phyloP scores from a whole-genome alignment of 2,329 filamentous ascomycete species.

The Hypoxylon sp. region DNA sequence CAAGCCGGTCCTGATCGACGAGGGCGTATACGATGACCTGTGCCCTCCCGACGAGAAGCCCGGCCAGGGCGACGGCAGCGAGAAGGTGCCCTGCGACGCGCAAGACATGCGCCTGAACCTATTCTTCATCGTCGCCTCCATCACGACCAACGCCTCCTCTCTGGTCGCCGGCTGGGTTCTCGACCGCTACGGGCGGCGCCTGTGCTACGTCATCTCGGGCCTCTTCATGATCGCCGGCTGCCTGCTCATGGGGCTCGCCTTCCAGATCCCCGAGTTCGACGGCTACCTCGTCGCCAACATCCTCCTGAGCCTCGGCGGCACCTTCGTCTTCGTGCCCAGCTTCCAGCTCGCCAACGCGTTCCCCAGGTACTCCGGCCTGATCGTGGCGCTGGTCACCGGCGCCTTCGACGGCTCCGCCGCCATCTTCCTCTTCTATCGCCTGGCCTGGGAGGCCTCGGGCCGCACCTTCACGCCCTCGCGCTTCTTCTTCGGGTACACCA shows the following conservation, averaged over 20 bases:
- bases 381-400: constrained; percentile 71
- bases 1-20: constrained; percentile 70
- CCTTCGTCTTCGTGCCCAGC: constrained; percentile 73
- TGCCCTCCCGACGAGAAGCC: constrained; percentile 62
- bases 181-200: constrained; percentile 74
- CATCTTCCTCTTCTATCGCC: constrained; percentile 69
- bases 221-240: constrained; percentile 69
- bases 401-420: constrained; percentile 75
- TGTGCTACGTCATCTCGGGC: constrained; percentile 72
- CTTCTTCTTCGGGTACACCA: constrained; percentile 58
- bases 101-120: constrained; percentile 69
- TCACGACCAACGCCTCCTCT: constrained; percentile 75
- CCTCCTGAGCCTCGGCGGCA: constrained; percentile 71
- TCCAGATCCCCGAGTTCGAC: constrained; percentile 67
- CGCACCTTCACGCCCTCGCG: constrained; percentile 52
- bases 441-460: constrained; percentile 63
- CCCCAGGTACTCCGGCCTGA: constrained; percentile 68
- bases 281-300: constrained; percentile 70
- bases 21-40: constrained; percentile 67
- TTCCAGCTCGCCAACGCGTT: constrained; percentile 76
- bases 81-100: constrained; percentile 63
- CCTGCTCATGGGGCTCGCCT: constrained; percentile 70
- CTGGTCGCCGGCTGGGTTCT: constrained; percentile 75
- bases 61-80: constrained; percentile 46
- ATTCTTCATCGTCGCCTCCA: constrained; percentile 78